phyloP scores from a whole-genome alignment of 1,284 basidiomycete species.

The Ceratobasidium sp. region DNA sequence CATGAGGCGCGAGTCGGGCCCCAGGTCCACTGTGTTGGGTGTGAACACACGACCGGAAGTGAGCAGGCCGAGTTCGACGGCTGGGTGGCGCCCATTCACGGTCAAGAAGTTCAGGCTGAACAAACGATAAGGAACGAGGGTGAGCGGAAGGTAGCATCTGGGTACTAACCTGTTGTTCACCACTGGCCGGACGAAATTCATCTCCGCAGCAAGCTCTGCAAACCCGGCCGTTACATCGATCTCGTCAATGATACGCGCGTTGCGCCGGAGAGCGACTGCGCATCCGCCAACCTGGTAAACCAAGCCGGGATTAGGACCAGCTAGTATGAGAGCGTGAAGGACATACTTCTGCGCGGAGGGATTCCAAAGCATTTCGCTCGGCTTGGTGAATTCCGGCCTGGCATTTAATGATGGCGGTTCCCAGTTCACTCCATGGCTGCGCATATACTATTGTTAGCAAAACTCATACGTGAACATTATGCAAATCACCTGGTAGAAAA shows the following conservation, averaged over 20 bases:
- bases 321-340: slow-evolving; percentile 11
- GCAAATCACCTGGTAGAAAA: slow-evolving; percentile 71
- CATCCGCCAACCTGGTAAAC: slow-evolving; percentile 68
- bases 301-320: background rate
- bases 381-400: slow-evolving; percentile 64
- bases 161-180: slow-evolving; percentile 72
- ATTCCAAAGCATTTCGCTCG: slow-evolving; percentile 77
- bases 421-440: slow-evolving; percentile 82
- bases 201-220: slow-evolving; percentile 82
- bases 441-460: slow-evolving; percentile 46
- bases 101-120: slow-evolving; percentile 41
- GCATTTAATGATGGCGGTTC: slow-evolving; percentile 69
- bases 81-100: slow-evolving; percentile 86
- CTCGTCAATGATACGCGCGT: slow-evolving; percentile 87
- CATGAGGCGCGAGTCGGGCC: slow-evolving; percentile 68
- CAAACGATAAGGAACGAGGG: background rate
- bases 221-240: slow-evolving; percentile 88
- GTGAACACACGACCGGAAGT: slow-evolving; percentile 79
- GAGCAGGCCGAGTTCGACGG: slow-evolving; percentile 89
- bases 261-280: slow-evolving; percentile 69
- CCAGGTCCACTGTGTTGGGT: slow-evolving; percentile 80
- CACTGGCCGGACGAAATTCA: slow-evolving; percentile 78
- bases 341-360: slow-evolving; percentile 71
- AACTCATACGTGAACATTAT: slow-evolving; percentile 14
- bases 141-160: background rate